Conservation (phyloP, 2,329 filamentous ascomycete species). For the Teratosphaeria gauchensis region DNA sequence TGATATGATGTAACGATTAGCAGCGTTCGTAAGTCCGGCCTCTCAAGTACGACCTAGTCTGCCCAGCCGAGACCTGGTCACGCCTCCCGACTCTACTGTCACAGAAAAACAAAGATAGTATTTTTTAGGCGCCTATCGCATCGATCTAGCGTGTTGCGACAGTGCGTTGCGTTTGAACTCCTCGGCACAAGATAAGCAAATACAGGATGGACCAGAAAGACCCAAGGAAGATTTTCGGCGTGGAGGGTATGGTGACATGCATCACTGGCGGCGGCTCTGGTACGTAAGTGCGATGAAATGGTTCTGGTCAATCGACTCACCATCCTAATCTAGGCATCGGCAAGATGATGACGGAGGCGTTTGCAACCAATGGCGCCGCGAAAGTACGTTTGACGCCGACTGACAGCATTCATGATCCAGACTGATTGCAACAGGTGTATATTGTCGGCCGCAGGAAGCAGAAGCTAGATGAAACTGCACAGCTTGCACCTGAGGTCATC, state of each 20-base stretch:
- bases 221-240: slow-evolving; percentile 34
- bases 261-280: slow-evolving; percentile 47
- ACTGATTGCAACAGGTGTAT: slow-evolving; percentile 22
- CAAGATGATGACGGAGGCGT: slow-evolving; percentile 36
- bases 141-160: neutral
- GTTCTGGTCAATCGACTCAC: too few relatives aligned
- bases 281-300: slow-evolving; percentile 10
- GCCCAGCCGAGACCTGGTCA: too few relatives aligned
- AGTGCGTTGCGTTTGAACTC: neutral
- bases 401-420: neutral
- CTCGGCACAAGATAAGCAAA: neutral
- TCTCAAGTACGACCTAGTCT: neutral
- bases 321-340: slow-evolving; percentile 33
- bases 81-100: too few relatives aligned
- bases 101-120: neutral
- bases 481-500: slow-evolving; percentile 24
- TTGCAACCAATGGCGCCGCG: slow-evolving; percentile 37
- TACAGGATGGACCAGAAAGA: neutral
- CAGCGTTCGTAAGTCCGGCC: neutral
- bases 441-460: slow-evolving; percentile 43
- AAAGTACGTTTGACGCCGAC: slow-evolving; percentile 28
- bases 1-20: neutral
- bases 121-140: neutral
- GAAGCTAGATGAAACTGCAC: slow-evolving; percentile 36
- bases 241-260: slow-evolving; percentile 44